phyloP scores from a whole-genome alignment of 768 basidiomycete genomes.

The Amanita rubescens region DNA sequence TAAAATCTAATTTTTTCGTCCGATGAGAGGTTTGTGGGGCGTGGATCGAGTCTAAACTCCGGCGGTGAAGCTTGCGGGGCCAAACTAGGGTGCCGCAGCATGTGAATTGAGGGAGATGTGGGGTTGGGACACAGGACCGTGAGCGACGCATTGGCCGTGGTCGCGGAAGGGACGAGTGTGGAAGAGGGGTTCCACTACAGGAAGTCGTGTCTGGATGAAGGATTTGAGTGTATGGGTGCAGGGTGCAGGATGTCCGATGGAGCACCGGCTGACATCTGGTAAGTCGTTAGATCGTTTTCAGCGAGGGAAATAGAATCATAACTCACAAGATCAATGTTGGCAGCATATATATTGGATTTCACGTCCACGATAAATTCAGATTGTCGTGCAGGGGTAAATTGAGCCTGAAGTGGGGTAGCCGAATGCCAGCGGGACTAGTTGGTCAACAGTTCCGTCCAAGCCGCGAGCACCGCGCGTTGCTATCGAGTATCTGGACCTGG shows the following conservation, averaged over 20 bases:
- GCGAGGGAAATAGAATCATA: not conserved
- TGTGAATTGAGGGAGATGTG: constrained; percentile 35
- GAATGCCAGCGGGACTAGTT: constrained; percentile 31
- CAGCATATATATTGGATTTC: constrained; percentile 27
- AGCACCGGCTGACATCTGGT: constrained; percentile 19
- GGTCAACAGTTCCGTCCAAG: constrained; percentile 18
- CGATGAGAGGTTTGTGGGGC: constrained; percentile 49
- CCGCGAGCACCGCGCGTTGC: constrained; percentile 16
- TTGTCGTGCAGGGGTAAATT: too few species aligned
- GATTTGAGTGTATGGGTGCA: constrained; percentile 17
- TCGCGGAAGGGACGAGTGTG: constrained; percentile 30
- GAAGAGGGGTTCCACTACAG: constrained; percentile 35
- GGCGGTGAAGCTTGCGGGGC: constrained; percentile 30
- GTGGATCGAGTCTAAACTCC: constrained; percentile 28
- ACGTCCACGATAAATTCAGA: constrained; percentile 33
- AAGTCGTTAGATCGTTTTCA: not conserved
- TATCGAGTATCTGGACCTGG: constrained; percentile 17
- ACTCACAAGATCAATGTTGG: constrained; percentile 22
- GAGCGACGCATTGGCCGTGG: constrained; percentile 37
- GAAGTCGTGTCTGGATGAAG: constrained; percentile 39
- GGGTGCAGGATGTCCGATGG: constrained; percentile 18
- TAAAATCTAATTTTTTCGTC: constrained; percentile 41
- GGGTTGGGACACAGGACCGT: constrained; percentile 24
- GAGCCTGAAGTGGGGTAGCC: constrained; percentile 32
- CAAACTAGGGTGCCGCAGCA: constrained; percentile 39